phyloP scores from a whole-genome alignment of 2,329 filamentous ascomycete genomes.

The Scedosporium aurantiacum region DNA sequence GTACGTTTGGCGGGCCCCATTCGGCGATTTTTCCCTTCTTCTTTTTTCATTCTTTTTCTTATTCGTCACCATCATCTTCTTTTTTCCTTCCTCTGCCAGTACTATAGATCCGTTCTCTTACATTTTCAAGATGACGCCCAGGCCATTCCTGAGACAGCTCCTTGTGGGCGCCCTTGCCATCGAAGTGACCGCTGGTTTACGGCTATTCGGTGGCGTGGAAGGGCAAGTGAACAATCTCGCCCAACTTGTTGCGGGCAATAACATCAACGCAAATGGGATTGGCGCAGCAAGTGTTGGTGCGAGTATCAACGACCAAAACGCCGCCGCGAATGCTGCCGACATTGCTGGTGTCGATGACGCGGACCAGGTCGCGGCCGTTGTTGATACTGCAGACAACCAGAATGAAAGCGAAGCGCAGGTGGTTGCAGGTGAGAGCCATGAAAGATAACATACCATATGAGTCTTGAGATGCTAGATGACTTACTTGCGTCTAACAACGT shows the following conservation, averaged over 20 bases:
- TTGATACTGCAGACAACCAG: no score
- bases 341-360: no score
- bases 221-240: background rate
- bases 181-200: background rate
- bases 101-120: background rate
- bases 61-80: background rate
- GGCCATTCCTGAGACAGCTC: background rate
- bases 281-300: background rate
- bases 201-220: background rate
- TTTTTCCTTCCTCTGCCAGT: background rate
- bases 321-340: background rate
- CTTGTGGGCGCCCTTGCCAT: background rate
- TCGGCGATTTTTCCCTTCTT: background rate
- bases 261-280: background rate
- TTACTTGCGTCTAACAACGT: background rate
- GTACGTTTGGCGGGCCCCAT: no score
- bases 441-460: no score
- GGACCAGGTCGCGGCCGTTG: no score
- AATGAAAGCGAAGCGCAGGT: no score
- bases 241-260: background rate
- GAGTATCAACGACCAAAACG: background rate
- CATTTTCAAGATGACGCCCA: background rate
- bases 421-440: no score
- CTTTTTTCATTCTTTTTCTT: background rate
- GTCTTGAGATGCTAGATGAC: no score